These are phyloP conservation scores for Tubosaeta brunneosetosa DNA, from an alignment of 768 basidiomycete species.

Conservation along the genomic window DNA sequence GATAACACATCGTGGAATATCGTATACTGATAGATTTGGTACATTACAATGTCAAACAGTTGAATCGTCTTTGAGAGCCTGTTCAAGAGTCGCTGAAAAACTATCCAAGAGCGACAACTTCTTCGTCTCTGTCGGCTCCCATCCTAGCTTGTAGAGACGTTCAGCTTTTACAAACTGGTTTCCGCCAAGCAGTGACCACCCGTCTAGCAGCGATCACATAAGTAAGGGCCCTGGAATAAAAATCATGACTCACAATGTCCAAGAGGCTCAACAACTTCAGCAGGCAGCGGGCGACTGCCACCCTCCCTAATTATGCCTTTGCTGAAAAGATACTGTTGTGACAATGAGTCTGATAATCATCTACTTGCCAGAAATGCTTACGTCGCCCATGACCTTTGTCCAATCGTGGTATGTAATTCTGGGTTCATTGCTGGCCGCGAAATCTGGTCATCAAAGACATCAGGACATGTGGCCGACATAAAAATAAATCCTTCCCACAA, in stretches of 20 bases:
- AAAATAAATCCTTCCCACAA: constrained; percentile 26
- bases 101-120: constrained; percentile 26
- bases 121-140: constrained; percentile 32
- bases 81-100: constrained; percentile 29
- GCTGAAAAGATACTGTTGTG: constrained; percentile 28
- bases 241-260: constrained; percentile 34
- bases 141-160: constrained; percentile 36
- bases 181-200: constrained; percentile 39
- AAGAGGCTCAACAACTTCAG: constrained; percentile 32
- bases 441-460: constrained; percentile 27
- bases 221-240: neutral
- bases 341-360: neutral
- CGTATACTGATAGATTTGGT: neutral
- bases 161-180: constrained; percentile 34
- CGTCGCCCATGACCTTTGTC: constrained; percentile 35
- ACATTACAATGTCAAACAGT: neutral
- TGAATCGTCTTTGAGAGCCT: constrained; percentile 6
- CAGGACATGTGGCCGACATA: neutral
- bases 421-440: constrained; percentile 28
- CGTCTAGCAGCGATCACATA: constrained; percentile 23
- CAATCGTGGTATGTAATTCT: constrained; percentile 30
- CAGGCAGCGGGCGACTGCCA: constrained; percentile 31
- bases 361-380: constrained; percentile 13
- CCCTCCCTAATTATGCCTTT: constrained; percentile 32
- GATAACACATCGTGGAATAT: constrained; percentile 4